Conservation (phyloP, 2,329 filamentous ascomycete genomes). For the Aspergillus sp. region DNA sequence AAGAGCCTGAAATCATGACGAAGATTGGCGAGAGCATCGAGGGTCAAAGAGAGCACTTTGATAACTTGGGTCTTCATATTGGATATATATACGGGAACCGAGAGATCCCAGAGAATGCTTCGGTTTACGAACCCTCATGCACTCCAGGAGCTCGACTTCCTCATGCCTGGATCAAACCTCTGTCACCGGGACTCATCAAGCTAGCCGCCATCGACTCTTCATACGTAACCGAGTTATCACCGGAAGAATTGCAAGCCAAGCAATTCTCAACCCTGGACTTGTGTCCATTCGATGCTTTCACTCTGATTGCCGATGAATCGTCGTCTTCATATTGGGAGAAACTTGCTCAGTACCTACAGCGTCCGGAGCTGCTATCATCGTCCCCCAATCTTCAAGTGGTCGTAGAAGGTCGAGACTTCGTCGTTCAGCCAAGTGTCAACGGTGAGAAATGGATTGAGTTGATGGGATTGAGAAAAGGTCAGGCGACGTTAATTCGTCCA, state of each 20-base stretch:
- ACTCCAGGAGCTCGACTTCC: conserved; percentile 34
- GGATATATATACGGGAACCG: conserved; percentile 38
- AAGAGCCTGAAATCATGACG: conserved; percentile 15
- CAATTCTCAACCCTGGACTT: conserved; percentile 34
- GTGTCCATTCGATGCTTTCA: conserved; percentile 26
- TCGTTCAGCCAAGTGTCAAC: conserved; percentile 10
- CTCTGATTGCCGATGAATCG: conserved; percentile 16
- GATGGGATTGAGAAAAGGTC: conserved; percentile 15
- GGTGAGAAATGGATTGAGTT: conserved; percentile 16
- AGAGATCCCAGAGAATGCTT: conserved; percentile 30
- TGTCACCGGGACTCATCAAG: not conserved
- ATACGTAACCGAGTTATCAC: conserved; percentile 27
- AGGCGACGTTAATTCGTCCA: conserved; percentile 30
- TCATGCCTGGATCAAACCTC: conserved; percentile 33
- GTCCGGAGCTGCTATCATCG: not conserved
- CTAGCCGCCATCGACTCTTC: conserved; percentile 26
- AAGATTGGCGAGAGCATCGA: conserved; percentile 22
- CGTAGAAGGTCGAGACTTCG: conserved; percentile 17
- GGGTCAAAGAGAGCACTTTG: conserved; percentile 37
- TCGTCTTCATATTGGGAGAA: conserved; percentile 1
- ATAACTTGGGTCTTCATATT: conserved; percentile 40
- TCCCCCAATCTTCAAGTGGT: conserved; percentile 3
- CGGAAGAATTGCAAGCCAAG: conserved; percentile 16
- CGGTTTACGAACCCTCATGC: conserved; percentile 32
- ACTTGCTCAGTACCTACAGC: not conserved